These are phyloP conservation scores for Pyrrhoderma noxium DNA, from an alignment of 1,284 basidiomycete genomes.

Conservation along the genomic window DNA sequence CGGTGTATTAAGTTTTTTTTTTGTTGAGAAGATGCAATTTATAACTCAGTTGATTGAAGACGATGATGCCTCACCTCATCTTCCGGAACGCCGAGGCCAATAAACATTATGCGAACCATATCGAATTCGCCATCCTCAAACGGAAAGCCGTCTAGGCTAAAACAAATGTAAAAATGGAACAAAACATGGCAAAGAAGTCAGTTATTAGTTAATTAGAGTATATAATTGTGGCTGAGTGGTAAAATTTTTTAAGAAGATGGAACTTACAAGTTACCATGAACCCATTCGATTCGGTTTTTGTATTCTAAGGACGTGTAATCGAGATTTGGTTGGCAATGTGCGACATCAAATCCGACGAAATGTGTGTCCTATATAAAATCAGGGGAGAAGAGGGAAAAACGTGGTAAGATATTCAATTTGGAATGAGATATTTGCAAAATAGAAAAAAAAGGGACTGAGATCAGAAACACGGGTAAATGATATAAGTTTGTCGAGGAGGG, in stretches of 20 bases:
- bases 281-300: conserved; percentile 50
- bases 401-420: not conserved
- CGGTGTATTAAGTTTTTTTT: too few relatives aligned
- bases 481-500: too few relatives aligned
- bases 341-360: conserved; percentile 55
- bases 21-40: too few relatives aligned
- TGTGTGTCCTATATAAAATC: conserved; percentile 36
- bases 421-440: too few relatives aligned
- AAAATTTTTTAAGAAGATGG: too few relatives aligned
- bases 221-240: too few relatives aligned
- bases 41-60: not conserved
- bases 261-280: conserved; percentile 57
- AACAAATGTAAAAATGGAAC: too few relatives aligned
- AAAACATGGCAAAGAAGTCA: too few relatives aligned
- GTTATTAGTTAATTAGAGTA: too few relatives aligned
- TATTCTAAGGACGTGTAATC: conserved; percentile 24
- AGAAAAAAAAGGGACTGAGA: too few relatives aligned
- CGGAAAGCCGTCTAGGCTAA: conserved; percentile 54
- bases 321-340: conserved; percentile 50
- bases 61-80: conserved; percentile 43
- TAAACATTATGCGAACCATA: conserved; percentile 52
- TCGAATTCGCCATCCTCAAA: conserved; percentile 53
- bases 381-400: not conserved
- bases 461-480: too few relatives aligned
- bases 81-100: conserved; percentile 64